phyloP scores from a whole-genome alignment of 345 rosid species.

The Cardamine chenopodiifolia region DNA sequence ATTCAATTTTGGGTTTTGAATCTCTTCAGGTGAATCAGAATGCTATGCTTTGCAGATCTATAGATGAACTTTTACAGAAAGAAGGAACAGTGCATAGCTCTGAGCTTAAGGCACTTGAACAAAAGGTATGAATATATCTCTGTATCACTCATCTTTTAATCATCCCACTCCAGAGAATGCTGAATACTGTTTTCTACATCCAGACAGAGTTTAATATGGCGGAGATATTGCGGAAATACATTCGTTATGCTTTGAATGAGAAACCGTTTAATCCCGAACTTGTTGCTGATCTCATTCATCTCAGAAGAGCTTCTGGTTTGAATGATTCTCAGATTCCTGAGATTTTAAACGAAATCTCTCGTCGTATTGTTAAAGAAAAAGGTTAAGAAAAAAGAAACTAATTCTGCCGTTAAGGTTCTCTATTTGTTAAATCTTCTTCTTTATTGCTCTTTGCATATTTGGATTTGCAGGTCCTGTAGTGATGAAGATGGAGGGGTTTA shows the following conservation, averaged over 20 bases:
- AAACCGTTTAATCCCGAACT: slow-evolving; percentile 82
- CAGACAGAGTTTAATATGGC: slow-evolving; percentile 96
- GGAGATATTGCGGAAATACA: slow-evolving; percentile 87
- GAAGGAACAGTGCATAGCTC: slow-evolving; percentile 54
- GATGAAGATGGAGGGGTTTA: slow-evolving; percentile 76
- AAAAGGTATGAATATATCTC: slow-evolving; percentile 67
- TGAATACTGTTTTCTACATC: slow-evolving; percentile 37
- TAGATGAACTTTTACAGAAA: slow-evolving; percentile 68
- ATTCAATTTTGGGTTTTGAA: background rate
- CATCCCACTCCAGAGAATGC: background rate
- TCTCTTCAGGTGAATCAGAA: slow-evolving; percentile 72
- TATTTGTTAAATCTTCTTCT: slow-evolving; percentile 25
- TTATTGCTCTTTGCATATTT: background rate
- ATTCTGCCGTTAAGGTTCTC: background rate
- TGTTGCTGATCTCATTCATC: slow-evolving; percentile 64
- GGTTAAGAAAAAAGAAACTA: slow-evolving; percentile 44
- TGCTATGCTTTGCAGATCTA: slow-evolving; percentile 71
- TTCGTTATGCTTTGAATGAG: slow-evolving; percentile 86
- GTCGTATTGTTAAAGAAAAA: slow-evolving; percentile 77
- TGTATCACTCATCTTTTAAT: background rate
- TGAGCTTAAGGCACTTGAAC: slow-evolving; percentile 56
- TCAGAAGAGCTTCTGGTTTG: slow-evolving; percentile 77
- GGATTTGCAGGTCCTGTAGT: slow-evolving; percentile 81
- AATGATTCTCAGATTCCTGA: slow-evolving; percentile 71
- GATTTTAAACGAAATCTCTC: slow-evolving; percentile 80